Base-by-base conservation (phyloP, 352 stramenopile species). In the Pythium coloratum region DNA sequence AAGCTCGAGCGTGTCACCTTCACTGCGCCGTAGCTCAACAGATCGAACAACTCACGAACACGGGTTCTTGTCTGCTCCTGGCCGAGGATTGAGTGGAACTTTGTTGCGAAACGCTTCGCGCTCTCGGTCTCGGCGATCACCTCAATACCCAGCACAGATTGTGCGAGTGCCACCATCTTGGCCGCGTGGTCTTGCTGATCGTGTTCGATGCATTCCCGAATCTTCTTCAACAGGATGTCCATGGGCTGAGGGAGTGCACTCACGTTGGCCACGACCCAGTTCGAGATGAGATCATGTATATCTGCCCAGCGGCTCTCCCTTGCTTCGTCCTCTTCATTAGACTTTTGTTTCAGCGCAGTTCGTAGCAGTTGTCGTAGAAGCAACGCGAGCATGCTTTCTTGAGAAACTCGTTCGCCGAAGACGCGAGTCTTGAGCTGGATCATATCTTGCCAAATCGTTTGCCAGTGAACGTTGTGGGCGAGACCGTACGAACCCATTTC, bases 371-470 rank as follows among this genome's bases (percentile, higher is more conserved):
- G 80, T 30, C 74, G 76, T 34, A 90, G 64, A 40, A 92, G 77
- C 12, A 78, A 62, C 18, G 80, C 76, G 6, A 91, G 63, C 26
- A 92, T 86, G 26, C 62, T 67, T 46, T 92, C 76, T 64, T 89
- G 76, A 14, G 61, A 78, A 1, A 91, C 40, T 18, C 76, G 73
- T 30, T 88, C 82, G 2, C 81, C 82, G 71, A 92, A 90, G 6
- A 86, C 73, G 64, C 90, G 84, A 8, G 82, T 81, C 71, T 92
- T 89, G 24, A 92, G 62, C 57, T 89, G 85, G 32, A 82, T 26
- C n/a, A 76, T 81, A 59, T 92, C 82, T 51, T 81, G 76, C 64
- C 83, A 79, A 16, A 92, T 71, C 36, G 76, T 73, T 16, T 82
- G 73, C 84, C 84, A 92, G 59, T 71, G 68, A 28, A 68, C 34